A percentile compares a stretch with the other conserved stretches of the same genome.
These are phyloP conservation scores for Sarocladium oryzae DNA, from an alignment of 2,329 filamentous ascomycete species.

Conservation along the genomic window DNA sequence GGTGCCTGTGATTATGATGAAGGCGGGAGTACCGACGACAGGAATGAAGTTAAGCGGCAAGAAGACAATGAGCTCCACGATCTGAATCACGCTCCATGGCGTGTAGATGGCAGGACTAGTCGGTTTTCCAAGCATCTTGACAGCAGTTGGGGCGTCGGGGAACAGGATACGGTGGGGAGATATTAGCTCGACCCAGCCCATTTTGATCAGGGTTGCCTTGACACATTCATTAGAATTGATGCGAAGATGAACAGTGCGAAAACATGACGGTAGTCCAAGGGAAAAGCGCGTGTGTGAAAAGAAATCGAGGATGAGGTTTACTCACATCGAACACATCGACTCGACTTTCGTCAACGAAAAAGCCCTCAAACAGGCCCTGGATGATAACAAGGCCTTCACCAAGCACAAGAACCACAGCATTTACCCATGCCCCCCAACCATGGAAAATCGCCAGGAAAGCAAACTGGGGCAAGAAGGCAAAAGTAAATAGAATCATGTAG, in stretches of 20 bases:
- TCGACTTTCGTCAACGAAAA: constrained; percentile 72
- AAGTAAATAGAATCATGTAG: constrained; percentile 79
- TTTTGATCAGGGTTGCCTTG: constrained; percentile 66
- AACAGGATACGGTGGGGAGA: constrained; percentile 59
- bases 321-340: constrained; percentile 80
- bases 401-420: constrained; percentile 80
- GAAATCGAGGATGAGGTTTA: constrained; percentile 1
- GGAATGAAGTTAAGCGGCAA: constrained; percentile 85
- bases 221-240: not conserved
- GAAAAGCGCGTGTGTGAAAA: not conserved
- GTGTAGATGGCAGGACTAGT: constrained; percentile 71
- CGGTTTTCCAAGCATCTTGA: constrained; percentile 77
- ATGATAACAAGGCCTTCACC: constrained; percentile 72
- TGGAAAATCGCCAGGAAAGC: constrained; percentile 88
- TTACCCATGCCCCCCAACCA: constrained; percentile 80
- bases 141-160: constrained; percentile 61
- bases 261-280: not conserved
- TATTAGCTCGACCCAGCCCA: constrained; percentile 64
- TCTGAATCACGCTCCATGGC: constrained; percentile 87
- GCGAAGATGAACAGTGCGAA: not conserved
- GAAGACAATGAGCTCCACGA: constrained; percentile 72
- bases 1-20: constrained; percentile 82
- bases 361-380: constrained; percentile 65
- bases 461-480: constrained; percentile 82
- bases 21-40: constrained; percentile 73